These are phyloP conservation scores for Lipomyces spencermartinsiae DNA, from an alignment of 805 yeast genomes.

Conservation along the genomic window DNA sequence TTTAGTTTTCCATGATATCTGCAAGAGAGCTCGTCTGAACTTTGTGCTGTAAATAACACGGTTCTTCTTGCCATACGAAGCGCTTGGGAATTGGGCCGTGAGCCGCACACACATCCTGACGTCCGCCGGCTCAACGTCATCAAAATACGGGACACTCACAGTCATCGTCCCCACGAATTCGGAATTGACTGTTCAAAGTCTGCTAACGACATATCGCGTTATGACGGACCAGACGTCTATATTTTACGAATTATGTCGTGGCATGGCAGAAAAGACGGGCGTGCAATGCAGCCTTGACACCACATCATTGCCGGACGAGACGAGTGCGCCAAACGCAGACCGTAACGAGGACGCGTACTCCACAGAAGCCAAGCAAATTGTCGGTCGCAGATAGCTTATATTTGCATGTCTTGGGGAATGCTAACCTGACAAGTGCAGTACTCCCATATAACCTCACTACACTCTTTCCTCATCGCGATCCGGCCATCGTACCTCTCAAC, in stretches of 20 bases:
- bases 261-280: constrained; percentile 19
- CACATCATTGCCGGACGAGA: background rate
- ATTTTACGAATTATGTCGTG: constrained; percentile 30
- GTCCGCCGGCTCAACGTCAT: background rate
- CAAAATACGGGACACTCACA: background rate
- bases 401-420: background rate
- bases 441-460: constrained; percentile 24
- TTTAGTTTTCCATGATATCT: background rate
- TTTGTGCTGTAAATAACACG: too few species aligned
- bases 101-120: background rate
- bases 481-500: constrained; percentile 32
- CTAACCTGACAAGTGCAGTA: constrained; percentile 23
- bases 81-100: background rate
- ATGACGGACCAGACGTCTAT: constrained; percentile 18
- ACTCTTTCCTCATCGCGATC: constrained; percentile 14
- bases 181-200: background rate
- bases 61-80: too few species aligned
- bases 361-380: constrained; percentile 29
- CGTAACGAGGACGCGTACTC: constrained; percentile 19
- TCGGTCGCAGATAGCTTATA: constrained; percentile 1
- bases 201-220: background rate
- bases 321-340: background rate
- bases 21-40: background rate
- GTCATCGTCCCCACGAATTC: background rate
- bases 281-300: constrained; percentile 13